Evolutionary conservation across 2,329 filamentous ascomycete species (phyloP), one percentile per base, ranked within the genome.

Genomic region (Verticillium zaregamsianum): DNA sequence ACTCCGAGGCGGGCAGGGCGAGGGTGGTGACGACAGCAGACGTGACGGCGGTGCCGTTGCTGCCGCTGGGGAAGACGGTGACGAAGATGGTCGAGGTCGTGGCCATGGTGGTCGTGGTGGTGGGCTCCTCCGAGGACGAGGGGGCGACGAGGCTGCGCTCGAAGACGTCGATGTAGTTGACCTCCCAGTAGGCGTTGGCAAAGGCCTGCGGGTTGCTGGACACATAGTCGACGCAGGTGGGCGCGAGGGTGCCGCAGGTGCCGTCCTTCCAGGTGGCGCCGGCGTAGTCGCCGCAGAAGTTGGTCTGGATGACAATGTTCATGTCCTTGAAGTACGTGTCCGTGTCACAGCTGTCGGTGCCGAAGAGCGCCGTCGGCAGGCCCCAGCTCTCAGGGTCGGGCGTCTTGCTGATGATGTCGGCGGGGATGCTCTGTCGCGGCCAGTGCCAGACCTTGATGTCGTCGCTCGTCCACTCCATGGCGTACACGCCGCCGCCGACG

Each of bases 401-500:
- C 6, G 68, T 77, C 60, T 77, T 85, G 35, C 74, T 73, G 5
- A 76, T 72, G 58, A 94, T 88, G 69, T 95, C 88, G 0, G 73
- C 69, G 0, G 92, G 92, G 49, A 93, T 84, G 9, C 74, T 71
- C 33, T 75, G 76, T n/a, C 89, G 84, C 2, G 87, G 79, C 74
- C 93, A 96, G 78, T 91, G 90, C 87, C 89, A 96, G 65, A 95
- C 80, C 61, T 82, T 87, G 71, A 96, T 90, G 61, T 82, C 83
- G 1, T 84, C 75, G 11, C 79, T 76, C 58, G 88, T 88, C 90
- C 91, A 95, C 68, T 89, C 80, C 66, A 89, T 83, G 6, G 87
- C 88, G 66, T 90, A 91, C 3, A 91, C 82, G 32, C 89, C 89
- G n/a, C 89, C 89, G 1, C 82, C 80, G 39, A 73, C 83, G 11